phyloP scores from a whole-genome alignment of 768 basidiomycete genomes.

The Lactarius sp. region DNA sequence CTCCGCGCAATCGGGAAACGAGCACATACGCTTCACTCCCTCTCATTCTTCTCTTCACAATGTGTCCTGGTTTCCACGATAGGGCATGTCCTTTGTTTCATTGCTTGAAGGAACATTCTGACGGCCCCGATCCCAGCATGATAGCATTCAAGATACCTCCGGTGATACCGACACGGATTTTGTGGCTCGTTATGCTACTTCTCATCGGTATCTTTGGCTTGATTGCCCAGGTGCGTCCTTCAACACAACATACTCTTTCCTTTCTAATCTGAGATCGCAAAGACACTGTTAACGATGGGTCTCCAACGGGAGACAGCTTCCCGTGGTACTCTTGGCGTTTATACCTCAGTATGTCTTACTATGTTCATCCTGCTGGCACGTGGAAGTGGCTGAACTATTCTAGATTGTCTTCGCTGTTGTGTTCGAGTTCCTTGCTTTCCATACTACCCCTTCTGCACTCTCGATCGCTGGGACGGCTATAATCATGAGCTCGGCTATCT shows the following conservation, averaged over 20 bases:
- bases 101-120: no score
- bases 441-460: conserved; percentile 50
- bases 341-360: conserved; percentile 41
- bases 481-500: conserved; percentile 59
- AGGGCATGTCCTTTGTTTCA: no score
- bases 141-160: conserved; percentile 37
- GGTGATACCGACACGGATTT: conserved; percentile 41
- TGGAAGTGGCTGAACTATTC: not conserved
- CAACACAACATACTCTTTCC: not conserved
- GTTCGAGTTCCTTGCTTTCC: conserved; percentile 62
- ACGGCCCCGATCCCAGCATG: conserved; percentile 26
- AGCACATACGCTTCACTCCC: no score
- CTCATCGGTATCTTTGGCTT: conserved; percentile 54
- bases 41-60: no score
- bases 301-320: conserved; percentile 62
- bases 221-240: conserved; percentile 36
- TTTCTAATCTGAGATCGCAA: not conserved
- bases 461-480: conserved; percentile 59
- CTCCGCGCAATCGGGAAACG: no score
- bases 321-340: conserved; percentile 56
- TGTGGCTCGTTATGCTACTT: conserved; percentile 44
- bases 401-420: conserved; percentile 61
- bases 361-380: conserved; percentile 10
- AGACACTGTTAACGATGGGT: conserved; percentile 57
- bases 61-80: no score